Base-by-base conservation (phyloP, 805 yeast genomes). In the Saccharomycopsis capsularis region DNA sequence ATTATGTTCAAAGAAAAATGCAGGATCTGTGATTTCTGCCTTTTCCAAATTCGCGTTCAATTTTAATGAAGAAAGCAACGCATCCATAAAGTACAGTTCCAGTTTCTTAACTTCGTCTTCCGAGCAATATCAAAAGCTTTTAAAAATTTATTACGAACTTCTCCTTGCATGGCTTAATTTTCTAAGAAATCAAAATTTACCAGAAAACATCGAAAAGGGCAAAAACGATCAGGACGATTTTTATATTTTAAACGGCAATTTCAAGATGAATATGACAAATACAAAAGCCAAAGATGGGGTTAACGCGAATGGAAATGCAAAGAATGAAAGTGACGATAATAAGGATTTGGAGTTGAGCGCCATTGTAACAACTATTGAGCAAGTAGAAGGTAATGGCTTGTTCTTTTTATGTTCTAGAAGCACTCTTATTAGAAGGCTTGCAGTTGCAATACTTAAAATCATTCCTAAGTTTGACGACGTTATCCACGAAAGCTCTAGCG, bases 321-420 rank as follows among this genome's bases (percentile, higher is more conserved):
- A 53, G 4, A 59, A 52, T 18, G 44, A 40, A 13, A 43, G 40
- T 30, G 38, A 50, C 36, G 36, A 35, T 21, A 54, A 53, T 19
- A 45, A 42, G 23, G 54, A 51, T 25, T 63, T 85, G 34, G 91
- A 85, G 59, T 71, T 87, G 75, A 86, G 85, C 56, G 80, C 79
- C 42, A 79, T 88, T 16, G 80, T 87, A 54, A 84, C 96, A 0
- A 83, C 85, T 0, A 82, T 93, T 42, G 98, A 93, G 63, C 97
- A 91, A 54, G 86, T 91, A 7, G 99, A 93, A 64, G 97, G 99
- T 0, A 87, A 90, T 60, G 99, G 96, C 0, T 66, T 93, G 27
- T 93, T 87, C 59, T 91, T 95, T 60, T 68, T 93, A 21, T 86
- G 96, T 58, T 86, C 96, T 1, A 95, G 89, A 56, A 96, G 89